Evolutionary conservation across 129 eudicot genomes (phyloP).

Genomic region (Pittosporum tobira): DNA sequence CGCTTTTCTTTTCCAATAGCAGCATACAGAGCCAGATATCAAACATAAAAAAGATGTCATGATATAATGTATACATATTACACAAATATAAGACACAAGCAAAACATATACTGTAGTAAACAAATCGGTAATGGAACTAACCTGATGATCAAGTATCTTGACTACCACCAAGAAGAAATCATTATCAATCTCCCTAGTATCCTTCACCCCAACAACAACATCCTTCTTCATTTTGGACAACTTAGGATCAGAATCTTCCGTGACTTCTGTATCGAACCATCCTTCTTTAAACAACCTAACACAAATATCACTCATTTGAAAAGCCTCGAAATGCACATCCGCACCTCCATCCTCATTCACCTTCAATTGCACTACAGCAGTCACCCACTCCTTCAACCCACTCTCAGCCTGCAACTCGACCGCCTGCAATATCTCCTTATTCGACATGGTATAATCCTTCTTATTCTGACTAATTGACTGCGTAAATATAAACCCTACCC

Average conservation of each 20-base stretch:
- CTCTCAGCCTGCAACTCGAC: conserved; percentile 69
- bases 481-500: conserved; percentile 86
- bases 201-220: conserved; percentile 92
- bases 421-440: conserved; percentile 73
- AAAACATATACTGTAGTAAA: not conserved
- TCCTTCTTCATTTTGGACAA: conserved; percentile 85
- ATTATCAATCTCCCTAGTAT: conserved; percentile 76
- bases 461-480: conserved; percentile 71
- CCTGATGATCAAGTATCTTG: conserved; percentile 94
- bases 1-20: not conserved
- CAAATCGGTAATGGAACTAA: conserved; percentile 9
- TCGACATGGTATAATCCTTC: conserved; percentile 75
- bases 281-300: conserved; percentile 73
- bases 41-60: not conserved
- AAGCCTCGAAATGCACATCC: conserved; percentile 94
- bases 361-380: conserved; percentile 78
- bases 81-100: not conserved
- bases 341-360: conserved; percentile 94
- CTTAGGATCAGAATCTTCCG: conserved; percentile 56
- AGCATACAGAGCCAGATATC: not conserved
- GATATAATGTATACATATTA: not conserved
- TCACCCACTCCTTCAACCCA: conserved; percentile 93
- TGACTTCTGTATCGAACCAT: conserved; percentile 68
- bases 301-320: conserved; percentile 93
- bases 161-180: conserved; percentile 97